These are phyloP conservation scores for Begonia loranthoides DNA, from an alignment of 306 rosid genomes.

Conservation along the genomic window DNA sequence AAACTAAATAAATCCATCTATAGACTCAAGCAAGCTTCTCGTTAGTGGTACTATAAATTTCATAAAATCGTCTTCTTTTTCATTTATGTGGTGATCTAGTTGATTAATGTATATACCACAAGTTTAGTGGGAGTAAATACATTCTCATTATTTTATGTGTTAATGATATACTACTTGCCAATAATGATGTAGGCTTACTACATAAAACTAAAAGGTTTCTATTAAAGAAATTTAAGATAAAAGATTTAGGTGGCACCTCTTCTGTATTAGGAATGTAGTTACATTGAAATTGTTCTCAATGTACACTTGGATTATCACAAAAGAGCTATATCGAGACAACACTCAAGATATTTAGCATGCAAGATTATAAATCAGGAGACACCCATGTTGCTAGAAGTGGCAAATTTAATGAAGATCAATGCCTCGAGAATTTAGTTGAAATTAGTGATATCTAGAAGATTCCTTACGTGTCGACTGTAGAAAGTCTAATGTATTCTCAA, in stretches of 20 bases:
- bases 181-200: too few species aligned
- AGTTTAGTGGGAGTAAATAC: background rate
- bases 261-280: background rate
- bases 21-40: background rate
- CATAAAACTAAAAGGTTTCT: background rate
- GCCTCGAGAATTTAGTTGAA: background rate
- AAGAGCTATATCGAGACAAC: background rate
- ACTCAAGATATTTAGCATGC: background rate
- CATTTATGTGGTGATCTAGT: too few species aligned
- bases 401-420: too few species aligned
- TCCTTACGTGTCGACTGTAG: background rate
- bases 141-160: background rate
- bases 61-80: background rate
- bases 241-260: background rate
- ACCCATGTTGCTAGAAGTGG: background rate
- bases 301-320: background rate
- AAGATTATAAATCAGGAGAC: background rate
- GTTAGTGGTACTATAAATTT: background rate
- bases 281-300: background rate
- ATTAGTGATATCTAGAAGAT: too few species aligned
- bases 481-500: background rate
- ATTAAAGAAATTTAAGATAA: too few species aligned
- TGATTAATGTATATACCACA: background rate
- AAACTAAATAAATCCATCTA: too few species aligned
- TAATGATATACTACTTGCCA: background rate